Evolutionary conservation across 2,329 filamentous ascomycete genomes (phyloP).

Genomic region (Phaeosphaeria sp.): DNA sequence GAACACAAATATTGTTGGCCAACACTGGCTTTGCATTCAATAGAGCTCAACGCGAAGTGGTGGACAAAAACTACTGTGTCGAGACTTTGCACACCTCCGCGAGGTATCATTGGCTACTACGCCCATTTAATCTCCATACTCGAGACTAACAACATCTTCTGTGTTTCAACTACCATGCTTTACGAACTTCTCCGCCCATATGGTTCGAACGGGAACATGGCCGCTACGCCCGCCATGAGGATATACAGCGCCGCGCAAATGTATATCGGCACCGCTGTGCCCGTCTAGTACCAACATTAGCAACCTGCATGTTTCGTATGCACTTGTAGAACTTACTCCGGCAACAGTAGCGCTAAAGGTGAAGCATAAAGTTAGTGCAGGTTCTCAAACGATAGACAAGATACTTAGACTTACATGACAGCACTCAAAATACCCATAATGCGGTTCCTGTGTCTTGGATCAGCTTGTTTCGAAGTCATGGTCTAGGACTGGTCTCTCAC

Average conservation of each 20-base stretch:
- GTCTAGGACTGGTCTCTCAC: neutral
- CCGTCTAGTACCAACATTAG: constrained; percentile 48
- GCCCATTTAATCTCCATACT: neutral
- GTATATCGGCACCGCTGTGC: constrained; percentile 70
- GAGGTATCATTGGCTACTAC: neutral
- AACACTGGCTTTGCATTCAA: neutral
- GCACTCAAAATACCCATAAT: constrained; percentile 77
- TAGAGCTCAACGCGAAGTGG: neutral
- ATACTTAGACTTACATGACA: no score
- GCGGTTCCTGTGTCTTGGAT: constrained; percentile 58
- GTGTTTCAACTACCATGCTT: neutral
- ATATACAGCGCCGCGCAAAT: constrained; percentile 71
- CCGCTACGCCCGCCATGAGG: constrained; percentile 64
- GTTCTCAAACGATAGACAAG: no score
- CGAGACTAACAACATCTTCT: neutral
- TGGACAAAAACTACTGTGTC: neutral
- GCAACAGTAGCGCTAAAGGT: constrained; percentile 66
- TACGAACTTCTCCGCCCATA: constrained; percentile 63
- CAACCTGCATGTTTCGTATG: neutral
- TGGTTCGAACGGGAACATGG: constrained; percentile 70
- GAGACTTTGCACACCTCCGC: neutral
- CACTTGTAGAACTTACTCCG: constrained; percentile 46
- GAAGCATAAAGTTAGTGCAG: no score
- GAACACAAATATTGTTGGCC: neutral
- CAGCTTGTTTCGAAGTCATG: neutral